Evolutionary conservation across 176 grass and related monocot genomes (phyloP).

Genomic region (Cymbopogon citratus): DNA sequence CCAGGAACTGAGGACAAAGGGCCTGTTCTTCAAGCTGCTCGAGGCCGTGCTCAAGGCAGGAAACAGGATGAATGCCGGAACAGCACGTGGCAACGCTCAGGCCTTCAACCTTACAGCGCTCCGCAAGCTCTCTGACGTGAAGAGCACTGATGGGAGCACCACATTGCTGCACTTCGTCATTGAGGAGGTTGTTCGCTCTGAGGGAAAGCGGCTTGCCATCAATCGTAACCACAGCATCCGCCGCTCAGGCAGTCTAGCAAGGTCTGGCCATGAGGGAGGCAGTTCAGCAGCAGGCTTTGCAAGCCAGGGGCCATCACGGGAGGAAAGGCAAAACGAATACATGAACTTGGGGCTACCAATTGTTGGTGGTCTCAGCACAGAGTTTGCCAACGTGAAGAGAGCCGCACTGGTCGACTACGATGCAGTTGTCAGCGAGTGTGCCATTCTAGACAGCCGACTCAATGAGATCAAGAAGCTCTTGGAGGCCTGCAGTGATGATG

Average conservation of each 20-base stretch:
- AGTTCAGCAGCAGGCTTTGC: conserved; percentile 10
- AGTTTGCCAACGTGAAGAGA: conserved; percentile 77
- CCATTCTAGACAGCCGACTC: conserved; percentile 36
- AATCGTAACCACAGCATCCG: conserved; percentile 70
- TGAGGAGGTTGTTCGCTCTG: conserved; percentile 71
- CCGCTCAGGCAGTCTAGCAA: conserved; percentile 49
- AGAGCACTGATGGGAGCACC: conserved; percentile 82
- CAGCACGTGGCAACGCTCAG: conserved; percentile 80
- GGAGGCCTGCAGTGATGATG: conserved; percentile 52
- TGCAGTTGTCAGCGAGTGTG: conserved; percentile 41
- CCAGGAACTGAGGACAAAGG: conserved; percentile 75
- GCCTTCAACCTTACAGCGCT: conserved; percentile 85
- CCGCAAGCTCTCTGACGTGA: conserved; percentile 86
- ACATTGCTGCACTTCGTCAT: conserved; percentile 85
- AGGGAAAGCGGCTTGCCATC: conserved; percentile 76
- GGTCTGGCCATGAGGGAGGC: conserved; percentile 28
- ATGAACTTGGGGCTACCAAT: conserved; percentile 74
- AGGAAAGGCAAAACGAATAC: conserved; percentile 87
- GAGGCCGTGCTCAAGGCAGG: conserved; percentile 97
- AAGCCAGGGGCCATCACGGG: conserved; percentile 35
- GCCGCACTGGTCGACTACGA: conserved; percentile 75
- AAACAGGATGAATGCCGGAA: conserved; percentile 94
- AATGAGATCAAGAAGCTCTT: conserved; percentile 61
- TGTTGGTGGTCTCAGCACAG: conserved; percentile 72
- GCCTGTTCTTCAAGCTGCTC: conserved; percentile 87